Evolutionary conservation across 768 basidiomycete genomes (phyloP), one percentile per base, ranked within the genome.

Genomic region (Podaxis rugospora): DNA sequence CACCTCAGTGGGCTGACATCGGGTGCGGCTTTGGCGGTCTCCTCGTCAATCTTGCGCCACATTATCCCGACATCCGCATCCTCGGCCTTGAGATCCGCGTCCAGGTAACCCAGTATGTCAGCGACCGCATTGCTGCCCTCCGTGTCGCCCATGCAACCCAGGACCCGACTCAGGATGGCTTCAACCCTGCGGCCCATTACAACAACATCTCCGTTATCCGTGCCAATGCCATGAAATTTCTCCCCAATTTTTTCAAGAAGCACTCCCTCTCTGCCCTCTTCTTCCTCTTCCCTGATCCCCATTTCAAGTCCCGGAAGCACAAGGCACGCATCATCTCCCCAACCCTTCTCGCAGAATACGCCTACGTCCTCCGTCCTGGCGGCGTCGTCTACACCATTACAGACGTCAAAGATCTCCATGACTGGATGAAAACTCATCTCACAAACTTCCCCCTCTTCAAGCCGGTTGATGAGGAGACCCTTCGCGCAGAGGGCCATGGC

Each of bases 251-350:
- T 74, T 97, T 99, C 73, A 70, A 81, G 23, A 95, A 95, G 70
- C 88, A 88, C 60, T 96, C 96, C 64, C 80, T 99, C 39, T 88
- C 90, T 18, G 88, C 96, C 51, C 80, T 99, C 53, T 99, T 99
- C 77, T 98, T 99, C 79, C 84, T 98, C 61, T 99, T 98, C 75
- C 97, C 97, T 44, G 97, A 99, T 74, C 97, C 97, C 0, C 97
- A 98, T 73, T 99, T 99, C 84, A 98, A 99, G 73, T 82, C 85
- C 7, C 88, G 95, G 67, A 99, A 99, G 74, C 96, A 98, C 80
- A 99, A 99, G 77, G 96, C 96, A 1, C 89, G 97, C 69, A 98
- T 98, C 71, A 95, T 98, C 70, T 97, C 95, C 55, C 92, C 94
- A 5, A 95, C 96, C n/a, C 82, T 99, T 32, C 83, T 98, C 18